These are phyloP conservation scores for Podospora pseudoanserina DNA, from an alignment of 495 filamentous ascomycete species.

Conservation along the genomic window DNA sequence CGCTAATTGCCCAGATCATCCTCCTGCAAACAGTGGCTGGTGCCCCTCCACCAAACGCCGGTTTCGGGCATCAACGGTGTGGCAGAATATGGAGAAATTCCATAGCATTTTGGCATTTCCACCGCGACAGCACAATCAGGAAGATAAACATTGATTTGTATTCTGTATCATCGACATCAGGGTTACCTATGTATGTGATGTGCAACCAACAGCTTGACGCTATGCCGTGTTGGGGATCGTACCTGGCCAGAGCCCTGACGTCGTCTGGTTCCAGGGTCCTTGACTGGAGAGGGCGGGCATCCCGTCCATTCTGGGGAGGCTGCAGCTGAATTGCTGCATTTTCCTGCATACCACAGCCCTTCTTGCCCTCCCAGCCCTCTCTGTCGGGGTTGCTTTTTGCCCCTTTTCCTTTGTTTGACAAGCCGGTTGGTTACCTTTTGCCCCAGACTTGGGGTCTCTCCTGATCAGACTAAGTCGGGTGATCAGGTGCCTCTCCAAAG, in stretches of 20 bases:
- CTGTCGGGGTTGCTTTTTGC: not conserved
- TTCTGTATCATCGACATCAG: too few relatives aligned
- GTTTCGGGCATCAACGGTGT: not conserved
- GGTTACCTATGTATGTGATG: not conserved
- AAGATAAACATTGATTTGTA: not conserved
- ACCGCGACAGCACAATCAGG: not conserved
- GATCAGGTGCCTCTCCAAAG: slow-evolving; percentile 1
- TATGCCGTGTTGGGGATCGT: slow-evolving; percentile 4
- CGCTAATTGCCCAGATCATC: not conserved
- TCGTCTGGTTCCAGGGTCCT: slow-evolving; percentile 20
- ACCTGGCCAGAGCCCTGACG: slow-evolving; percentile 26
- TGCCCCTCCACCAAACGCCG: not conserved
- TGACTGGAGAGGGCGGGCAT: not conserved
- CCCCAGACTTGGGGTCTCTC: slow-evolving; percentile 1
- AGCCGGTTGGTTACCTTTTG: not conserved
- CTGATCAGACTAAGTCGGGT: not conserved
- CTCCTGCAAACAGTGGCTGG: not conserved
- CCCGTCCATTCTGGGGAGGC: too few relatives aligned
- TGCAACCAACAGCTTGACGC: not conserved
- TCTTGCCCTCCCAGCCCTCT: not conserved
- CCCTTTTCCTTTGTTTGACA: not conserved
- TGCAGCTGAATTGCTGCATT: not conserved
- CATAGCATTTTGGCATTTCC: not conserved
- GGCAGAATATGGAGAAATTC: not conserved
- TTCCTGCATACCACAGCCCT: not conserved